phyloP scores from a whole-genome alignment of 148 eudicot genomes.

The Arbutus unedo region DNA sequence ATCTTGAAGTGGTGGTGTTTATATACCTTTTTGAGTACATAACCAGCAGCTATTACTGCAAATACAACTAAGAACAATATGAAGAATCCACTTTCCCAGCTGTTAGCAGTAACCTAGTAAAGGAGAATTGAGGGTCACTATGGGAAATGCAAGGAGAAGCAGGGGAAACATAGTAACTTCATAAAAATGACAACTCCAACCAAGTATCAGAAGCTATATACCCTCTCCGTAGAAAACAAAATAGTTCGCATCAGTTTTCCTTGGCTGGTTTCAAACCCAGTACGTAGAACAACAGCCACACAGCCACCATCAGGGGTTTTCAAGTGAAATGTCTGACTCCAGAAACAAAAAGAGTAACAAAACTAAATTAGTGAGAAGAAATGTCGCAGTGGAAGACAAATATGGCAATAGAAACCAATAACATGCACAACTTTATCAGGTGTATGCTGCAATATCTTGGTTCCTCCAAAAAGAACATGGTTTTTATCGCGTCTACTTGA shows the following conservation, averaged over 20 bases:
- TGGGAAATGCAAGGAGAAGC: neutral
- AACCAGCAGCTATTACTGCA: conserved; percentile 96
- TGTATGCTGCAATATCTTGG: conserved; percentile 94
- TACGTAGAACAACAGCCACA: conserved; percentile 88
- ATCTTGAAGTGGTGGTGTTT: neutral
- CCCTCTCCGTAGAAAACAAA: conserved; percentile 97
- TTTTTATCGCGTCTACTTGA: conserved; percentile 71
- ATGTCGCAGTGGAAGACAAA: neutral
- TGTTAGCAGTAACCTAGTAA: conserved; percentile 90
- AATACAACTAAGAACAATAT: conserved; percentile 89
- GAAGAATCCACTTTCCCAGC: conserved; percentile 99
- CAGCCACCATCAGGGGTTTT: conserved; percentile 98
- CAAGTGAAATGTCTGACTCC: conserved; percentile 57
- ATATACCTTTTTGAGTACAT: conserved; percentile 91
- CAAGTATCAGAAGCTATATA: conserved; percentile 26
- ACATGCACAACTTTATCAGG: conserved; percentile 70
- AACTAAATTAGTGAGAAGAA: neutral
- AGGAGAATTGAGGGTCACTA: conserved; percentile 18
- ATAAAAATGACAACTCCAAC: neutral
- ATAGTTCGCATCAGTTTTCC: conserved; percentile 98
- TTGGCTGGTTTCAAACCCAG: conserved; percentile 99
- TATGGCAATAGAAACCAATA: neutral
- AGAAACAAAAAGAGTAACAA: conserved; percentile 6
- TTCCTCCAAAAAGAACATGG: conserved; percentile 95
- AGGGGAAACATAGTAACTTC: neutral